A percentile compares a stretch with the other conserved stretches of the same genome.
Evolutionary conservation across 805 yeast species (phyloP).

Genomic region (Metschnikowia lachancei): DNA sequence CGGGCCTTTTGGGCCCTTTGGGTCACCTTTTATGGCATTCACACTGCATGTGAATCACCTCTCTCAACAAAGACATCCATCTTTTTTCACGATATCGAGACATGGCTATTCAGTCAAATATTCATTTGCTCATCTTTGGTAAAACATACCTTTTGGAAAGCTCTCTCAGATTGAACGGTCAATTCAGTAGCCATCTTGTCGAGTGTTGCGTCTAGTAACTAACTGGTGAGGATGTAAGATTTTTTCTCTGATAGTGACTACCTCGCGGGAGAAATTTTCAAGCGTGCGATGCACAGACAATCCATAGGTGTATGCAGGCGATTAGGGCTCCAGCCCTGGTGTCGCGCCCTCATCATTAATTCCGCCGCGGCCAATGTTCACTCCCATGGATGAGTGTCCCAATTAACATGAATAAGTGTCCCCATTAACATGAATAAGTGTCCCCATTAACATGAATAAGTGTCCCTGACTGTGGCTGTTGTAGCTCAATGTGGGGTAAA

Average conservation of each 20-base stretch:
- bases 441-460: too few species aligned
- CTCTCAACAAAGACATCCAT: neutral
- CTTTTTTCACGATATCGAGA: neutral
- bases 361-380: too few species aligned
- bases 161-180: slow-evolving; percentile 99
- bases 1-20: too few species aligned
- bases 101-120: neutral
- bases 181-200: slow-evolving; percentile 96
- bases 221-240: slow-evolving; percentile 15
- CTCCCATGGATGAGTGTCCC: too few species aligned
- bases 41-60: too few species aligned
- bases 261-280: slow-evolving; percentile 24
- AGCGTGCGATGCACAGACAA: slow-evolving; percentile 19
- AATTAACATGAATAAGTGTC: too few species aligned
- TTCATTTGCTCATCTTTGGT: neutral
- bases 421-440: too few species aligned
- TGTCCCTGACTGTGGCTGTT: too few species aligned
- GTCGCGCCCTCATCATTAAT: too few species aligned
- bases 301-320: slow-evolving; percentile 8
- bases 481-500: too few species aligned
- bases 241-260: slow-evolving; percentile 15
- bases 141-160: slow-evolving; percentile 97
- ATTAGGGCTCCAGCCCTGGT: slow-evolving; percentile 20
- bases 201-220: slow-evolving; percentile 18
- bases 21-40: too few species aligned